A percentile compares a stretch with the other conserved stretches of the same genome.
phyloP scores from a whole-genome alignment of 352 stramenopile genomes.

The Phytophthora vignae region DNA sequence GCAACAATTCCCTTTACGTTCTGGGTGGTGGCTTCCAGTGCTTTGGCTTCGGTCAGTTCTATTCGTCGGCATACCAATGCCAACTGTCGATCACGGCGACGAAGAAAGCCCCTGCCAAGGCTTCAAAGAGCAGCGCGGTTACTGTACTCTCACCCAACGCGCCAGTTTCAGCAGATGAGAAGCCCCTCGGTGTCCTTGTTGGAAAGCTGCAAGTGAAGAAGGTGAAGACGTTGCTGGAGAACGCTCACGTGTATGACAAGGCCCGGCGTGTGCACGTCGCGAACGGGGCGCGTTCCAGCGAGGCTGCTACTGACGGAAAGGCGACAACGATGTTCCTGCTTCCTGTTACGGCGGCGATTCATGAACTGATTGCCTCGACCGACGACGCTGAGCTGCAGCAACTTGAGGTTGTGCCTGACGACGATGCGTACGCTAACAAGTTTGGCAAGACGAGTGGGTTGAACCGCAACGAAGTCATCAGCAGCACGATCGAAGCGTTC shows the following conservation, averaged over 20 bases:
- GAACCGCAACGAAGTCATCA: slow-evolving; percentile 81
- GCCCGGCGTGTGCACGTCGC: slow-evolving; percentile 67
- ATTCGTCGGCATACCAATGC: slow-evolving; percentile 71
- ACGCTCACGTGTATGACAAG: slow-evolving; percentile 78
- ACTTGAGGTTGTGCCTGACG: slow-evolving; percentile 56
- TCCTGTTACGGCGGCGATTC: slow-evolving; percentile 59
- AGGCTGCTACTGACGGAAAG: slow-evolving; percentile 22
- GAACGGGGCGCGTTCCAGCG: slow-evolving; percentile 1
- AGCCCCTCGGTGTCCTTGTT: slow-evolving; percentile 53
- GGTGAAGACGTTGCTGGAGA: slow-evolving; percentile 81
- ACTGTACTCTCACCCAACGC: slow-evolving; percentile 5
- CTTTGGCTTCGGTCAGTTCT: slow-evolving; percentile 88
- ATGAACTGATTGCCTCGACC: slow-evolving; percentile 29
- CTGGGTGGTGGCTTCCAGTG: slow-evolving; percentile 84
- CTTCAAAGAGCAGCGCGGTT: slow-evolving; percentile 17
- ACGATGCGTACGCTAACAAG: slow-evolving; percentile 79
- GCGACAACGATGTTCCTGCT: slow-evolving; percentile 60
- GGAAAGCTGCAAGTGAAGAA: slow-evolving; percentile 79
- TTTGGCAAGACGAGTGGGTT: slow-evolving; percentile 74
- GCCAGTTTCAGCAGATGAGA: slow-evolving; percentile 18
- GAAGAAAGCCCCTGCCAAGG: slow-evolving; percentile 15
- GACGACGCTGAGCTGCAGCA: slow-evolving; percentile 40
- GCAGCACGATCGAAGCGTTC: slow-evolving; percentile 59
- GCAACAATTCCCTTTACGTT: slow-evolving; percentile 52
- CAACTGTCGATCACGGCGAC: slow-evolving; percentile 42